Base-by-base conservation (phyloP, 2,329 filamentous ascomycete genomes). In the Aspergillus versicolor region DNA sequence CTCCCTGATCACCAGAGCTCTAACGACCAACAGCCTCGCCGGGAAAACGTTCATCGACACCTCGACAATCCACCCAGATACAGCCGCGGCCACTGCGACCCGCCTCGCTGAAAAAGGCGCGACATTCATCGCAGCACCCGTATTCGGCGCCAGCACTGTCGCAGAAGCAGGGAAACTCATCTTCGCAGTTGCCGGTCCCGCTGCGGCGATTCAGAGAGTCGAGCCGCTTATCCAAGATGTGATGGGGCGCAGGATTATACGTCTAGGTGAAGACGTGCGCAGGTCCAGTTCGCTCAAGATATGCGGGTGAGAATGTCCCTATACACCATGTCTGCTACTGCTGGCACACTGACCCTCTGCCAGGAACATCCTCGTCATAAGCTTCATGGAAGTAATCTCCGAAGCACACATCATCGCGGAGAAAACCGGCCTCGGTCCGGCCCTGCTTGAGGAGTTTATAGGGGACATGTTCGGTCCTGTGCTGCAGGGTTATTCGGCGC, bases 91-190 rank as follows among this genome's bases (percentile, higher is more conserved):
- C 5, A 67, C 72, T 0, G 57, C 73, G 1, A 47, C 54, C 0
- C 66, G 64, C 0, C 61, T 82, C 0, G 48, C 55, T 0, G 62
- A 57, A 4, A 61, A 56, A 11, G 70, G 69, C 0, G 76, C 70
- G 3, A 52, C 57, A 3, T 81, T 81, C 47, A 65, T 82, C 27
- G 74, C 79, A 0, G 70, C 73, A 0, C 81, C 81, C 0, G 81
- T 83, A 0, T 83, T 83, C 56, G 81, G 81, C 6, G 79, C 79
- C 3, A 80, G 79, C 0, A 75, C 79, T 0, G 72, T 80, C n/a
- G 81, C 81, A 0, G 73, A 71, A 1, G 65, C 76, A 15, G 80
- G 79, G 0, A 70, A 76, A 41, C 68, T 82, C 1, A 67, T 83
- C n/a, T 77, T 80, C 53, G 74, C 79, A 0, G 58, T 80, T 5